A percentile compares a stretch with the other conserved stretches of the same genome.
Conservation (phyloP, 129 eudicot species). For the Chrysanthemum seticuspe region DNA sequence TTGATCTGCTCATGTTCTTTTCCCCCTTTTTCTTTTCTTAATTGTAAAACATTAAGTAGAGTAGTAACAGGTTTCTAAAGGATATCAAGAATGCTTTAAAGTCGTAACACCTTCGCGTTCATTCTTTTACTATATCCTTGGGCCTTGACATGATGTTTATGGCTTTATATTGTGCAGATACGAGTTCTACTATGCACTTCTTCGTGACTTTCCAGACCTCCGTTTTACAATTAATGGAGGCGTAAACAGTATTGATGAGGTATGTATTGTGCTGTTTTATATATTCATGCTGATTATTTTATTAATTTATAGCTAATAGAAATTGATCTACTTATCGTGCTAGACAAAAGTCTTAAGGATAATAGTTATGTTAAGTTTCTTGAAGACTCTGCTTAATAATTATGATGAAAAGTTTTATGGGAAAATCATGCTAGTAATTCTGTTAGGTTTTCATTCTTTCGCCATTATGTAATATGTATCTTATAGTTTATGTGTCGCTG, state of each 20-base stretch:
- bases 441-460: neutral
- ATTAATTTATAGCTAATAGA: neutral
- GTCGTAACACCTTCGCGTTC: neutral
- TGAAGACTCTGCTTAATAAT: neutral
- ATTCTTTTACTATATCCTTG: neutral
- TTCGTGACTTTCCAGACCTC: constrained; percentile 96
- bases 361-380: neutral
- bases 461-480: neutral
- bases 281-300: neutral
- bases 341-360: neutral
- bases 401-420: neutral
- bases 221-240: constrained; percentile 93
- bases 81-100: neutral
- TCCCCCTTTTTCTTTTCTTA: neutral
- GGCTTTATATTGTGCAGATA: constrained; percentile 49
- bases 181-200: constrained; percentile 85
- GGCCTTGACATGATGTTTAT: neutral
- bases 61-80: neutral
- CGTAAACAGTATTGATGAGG: constrained; percentile 82
- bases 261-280: constrained; percentile 17
- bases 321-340: neutral
- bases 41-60: neutral
- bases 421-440: neutral
- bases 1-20: neutral
- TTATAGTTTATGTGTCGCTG: too few relatives aligned